These are phyloP conservation scores for Murraya koenigii DNA, from an alignment of 345 rosid genomes.

Conservation along the genomic window DNA sequence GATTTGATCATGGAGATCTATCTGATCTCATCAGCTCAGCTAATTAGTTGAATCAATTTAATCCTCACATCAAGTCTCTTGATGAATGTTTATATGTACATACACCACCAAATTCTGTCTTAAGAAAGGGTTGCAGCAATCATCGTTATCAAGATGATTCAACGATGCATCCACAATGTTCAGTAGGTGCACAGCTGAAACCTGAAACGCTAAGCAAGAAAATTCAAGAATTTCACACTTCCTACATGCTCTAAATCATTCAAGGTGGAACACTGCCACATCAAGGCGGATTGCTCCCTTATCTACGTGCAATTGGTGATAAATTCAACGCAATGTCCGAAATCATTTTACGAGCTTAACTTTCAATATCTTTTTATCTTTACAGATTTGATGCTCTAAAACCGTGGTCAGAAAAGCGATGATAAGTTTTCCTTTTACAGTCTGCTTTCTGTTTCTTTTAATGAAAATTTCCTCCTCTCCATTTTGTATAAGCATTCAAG, in stretches of 20 bases:
- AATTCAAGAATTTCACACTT: not conserved
- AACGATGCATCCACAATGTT: not conserved
- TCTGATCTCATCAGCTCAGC: slow-evolving; percentile 16
- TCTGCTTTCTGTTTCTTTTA: not conserved
- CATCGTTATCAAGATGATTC: not conserved
- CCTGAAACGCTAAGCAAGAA: not conserved
- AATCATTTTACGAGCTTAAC: not conserved
- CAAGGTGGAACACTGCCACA: not conserved
- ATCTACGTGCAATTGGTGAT: not conserved
- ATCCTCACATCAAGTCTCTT: not conserved
- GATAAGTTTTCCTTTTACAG: not conserved
- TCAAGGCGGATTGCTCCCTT: slow-evolving; percentile 2
- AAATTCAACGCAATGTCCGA: not conserved
- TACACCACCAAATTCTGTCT: slow-evolving; percentile 26
- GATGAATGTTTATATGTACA: not conserved
- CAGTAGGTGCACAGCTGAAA: not conserved
- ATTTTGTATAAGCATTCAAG: not conserved
- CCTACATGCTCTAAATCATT: not conserved
- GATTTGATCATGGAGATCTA: slow-evolving; percentile 37
- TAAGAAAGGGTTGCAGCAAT: slow-evolving; percentile 7
- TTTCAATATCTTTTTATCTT: not conserved
- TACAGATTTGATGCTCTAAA: not conserved
- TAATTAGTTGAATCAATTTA: slow-evolving; percentile 22
- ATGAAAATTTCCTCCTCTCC: not conserved
- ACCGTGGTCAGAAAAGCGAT: not conserved